Conservation (phyloP, 2,329 filamentous ascomycete genomes). For the Monilinia fructigena region DNA sequence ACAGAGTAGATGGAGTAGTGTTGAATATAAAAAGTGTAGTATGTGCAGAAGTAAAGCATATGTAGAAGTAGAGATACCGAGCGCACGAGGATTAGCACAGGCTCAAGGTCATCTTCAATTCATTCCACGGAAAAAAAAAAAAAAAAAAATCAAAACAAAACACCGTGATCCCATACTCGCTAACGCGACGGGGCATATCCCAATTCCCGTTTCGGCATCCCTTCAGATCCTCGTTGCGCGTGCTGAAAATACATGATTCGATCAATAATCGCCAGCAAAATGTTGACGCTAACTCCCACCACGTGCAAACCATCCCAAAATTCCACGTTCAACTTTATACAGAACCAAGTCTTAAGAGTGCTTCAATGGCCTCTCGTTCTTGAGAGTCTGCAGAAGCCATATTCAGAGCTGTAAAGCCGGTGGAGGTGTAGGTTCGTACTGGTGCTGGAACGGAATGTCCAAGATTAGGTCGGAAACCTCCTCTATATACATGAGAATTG, state of each 20-base stretch:
- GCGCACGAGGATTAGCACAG: slow-evolving; percentile 39
- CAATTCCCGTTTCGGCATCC: slow-evolving; percentile 25
- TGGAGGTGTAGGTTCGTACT: slow-evolving; percentile 46
- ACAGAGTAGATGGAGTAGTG: slow-evolving; percentile 24
- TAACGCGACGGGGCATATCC: slow-evolving; percentile 26
- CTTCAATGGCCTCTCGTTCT: slow-evolving; percentile 79
- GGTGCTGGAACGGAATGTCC: slow-evolving; percentile 38
- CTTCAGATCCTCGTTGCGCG: slow-evolving; percentile 34
- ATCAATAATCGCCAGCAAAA: slow-evolving; percentile 41
- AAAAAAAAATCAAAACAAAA: slow-evolving; percentile 12
- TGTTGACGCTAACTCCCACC: slow-evolving; percentile 33
- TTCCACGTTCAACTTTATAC: slow-evolving; percentile 50
- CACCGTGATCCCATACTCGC: slow-evolving; percentile 34
- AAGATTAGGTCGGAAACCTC: slow-evolving; percentile 30
- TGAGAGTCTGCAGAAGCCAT: slow-evolving; percentile 58
- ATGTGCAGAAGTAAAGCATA: slow-evolving; percentile 28
- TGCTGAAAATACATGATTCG: slow-evolving; percentile 33
- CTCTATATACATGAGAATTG: slow-evolving; percentile 51
- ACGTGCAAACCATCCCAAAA: slow-evolving; percentile 36
- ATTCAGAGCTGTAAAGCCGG: slow-evolving; percentile 47
- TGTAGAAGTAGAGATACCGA: slow-evolving; percentile 34
- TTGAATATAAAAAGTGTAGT: slow-evolving; percentile 27
- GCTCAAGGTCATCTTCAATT: slow-evolving; percentile 34
- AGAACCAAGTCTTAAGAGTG: slow-evolving; percentile 77
- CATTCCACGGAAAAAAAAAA: background rate